These are phyloP conservation scores for Nicotiana noctiflora DNA, from an alignment of 257 asterid genomes.

Conservation along the genomic window DNA sequence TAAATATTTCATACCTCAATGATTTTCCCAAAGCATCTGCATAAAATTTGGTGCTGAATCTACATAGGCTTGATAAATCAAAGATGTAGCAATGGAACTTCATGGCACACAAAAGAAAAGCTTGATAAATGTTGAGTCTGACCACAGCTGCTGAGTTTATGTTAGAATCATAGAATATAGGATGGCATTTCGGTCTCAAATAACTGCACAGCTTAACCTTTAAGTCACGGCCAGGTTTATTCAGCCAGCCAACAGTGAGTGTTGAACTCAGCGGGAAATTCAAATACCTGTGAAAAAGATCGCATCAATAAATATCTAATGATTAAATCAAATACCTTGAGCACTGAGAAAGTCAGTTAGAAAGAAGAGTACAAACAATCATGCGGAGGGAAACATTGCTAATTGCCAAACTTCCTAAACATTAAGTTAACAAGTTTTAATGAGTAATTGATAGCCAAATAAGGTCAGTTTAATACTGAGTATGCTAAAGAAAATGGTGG, in stretches of 20 bases:
- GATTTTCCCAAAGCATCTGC: constrained; percentile 35
- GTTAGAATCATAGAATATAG: constrained; percentile 71
- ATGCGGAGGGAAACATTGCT: background rate
- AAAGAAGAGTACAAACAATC: background rate
- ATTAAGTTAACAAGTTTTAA: background rate
- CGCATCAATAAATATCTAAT: constrained; percentile 1
- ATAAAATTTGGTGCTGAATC: constrained; percentile 38
- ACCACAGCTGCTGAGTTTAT: constrained; percentile 73
- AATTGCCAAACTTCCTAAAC: background rate
- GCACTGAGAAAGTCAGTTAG: background rate
- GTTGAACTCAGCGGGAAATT: constrained; percentile 55
- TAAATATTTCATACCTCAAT: constrained; percentile 42
- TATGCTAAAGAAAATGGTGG: background rate
- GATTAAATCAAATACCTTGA: background rate
- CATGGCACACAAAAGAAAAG: constrained; percentile 77
- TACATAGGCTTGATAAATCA: constrained; percentile 33
- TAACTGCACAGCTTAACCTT: constrained; percentile 46
- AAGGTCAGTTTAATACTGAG: background rate
- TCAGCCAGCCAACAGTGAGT: constrained; percentile 52
- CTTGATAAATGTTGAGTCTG: constrained; percentile 80
- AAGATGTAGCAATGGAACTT: constrained; percentile 58
- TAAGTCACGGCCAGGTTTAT: constrained; percentile 42
- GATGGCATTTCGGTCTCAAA: constrained; percentile 79
- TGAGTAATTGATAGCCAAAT: background rate
- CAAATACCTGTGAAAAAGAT: constrained; percentile 47